Base-by-base conservation (phyloP, 208 protist genomes). In the Acanthamoeba triangularis region DNA sequence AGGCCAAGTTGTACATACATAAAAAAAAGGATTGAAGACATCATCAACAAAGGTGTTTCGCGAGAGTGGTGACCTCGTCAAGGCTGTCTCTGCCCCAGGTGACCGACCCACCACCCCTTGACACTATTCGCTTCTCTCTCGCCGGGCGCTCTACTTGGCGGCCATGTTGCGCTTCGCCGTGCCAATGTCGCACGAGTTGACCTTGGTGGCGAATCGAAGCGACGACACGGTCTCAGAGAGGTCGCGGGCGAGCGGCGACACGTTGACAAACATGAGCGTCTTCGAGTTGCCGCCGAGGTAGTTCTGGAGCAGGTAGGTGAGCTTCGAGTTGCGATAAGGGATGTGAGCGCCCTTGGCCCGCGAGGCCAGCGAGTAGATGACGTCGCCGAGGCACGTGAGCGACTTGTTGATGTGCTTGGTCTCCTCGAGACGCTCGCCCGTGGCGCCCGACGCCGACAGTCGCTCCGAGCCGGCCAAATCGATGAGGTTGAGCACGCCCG, bases 381-480 rank as follows among this genome's bases (percentile, higher is more conserved):
- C 98, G 82, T 98, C 96, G 41, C 95, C 96, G 2, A 99, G 97
- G 52, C 94, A 90, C 35, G 85, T 97, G 3, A 99, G 94, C 69
- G 90, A 97, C 67, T 98, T 98, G 95, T 99, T 99, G 96, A 99
- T 99, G 35, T 74, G 69, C 76, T 98, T 94, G 3, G 98, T 98
- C 96, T 99, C 98, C 49, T 98, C 97, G 7, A 98, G 90, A 4
- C 96, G 87, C 16, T 98, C 91, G 13, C 98, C 98, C 16, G 76
- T 95, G 3, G 95, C 96, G 28, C 96, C 95, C 25, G 95, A 97
- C 44, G 97, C 94, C 7, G 69, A 85, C 5, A 99, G 94, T 18
- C 98, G 61, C 95, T 99, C 98, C 14, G 95, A 97, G 16, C 98
- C 98, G 7, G 98, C 98, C 10, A 98, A 95, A 85, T 98, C 98